Base-by-base conservation (phyloP, 106 monocot genomes). In the Apostasia shenzhenica region DNA sequence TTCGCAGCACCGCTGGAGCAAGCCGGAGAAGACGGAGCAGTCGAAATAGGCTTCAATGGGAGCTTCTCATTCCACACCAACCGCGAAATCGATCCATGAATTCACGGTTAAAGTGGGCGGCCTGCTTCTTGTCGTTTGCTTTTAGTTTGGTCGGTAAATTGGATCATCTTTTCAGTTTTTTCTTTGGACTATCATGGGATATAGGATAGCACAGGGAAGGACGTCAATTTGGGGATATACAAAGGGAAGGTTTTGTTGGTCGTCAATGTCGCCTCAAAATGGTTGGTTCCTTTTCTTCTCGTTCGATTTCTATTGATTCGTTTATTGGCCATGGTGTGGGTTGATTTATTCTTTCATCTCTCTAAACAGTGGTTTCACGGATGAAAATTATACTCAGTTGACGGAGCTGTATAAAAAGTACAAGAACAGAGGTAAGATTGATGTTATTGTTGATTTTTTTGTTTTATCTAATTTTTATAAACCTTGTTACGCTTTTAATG, bases 211-310 rank as follows among this genome's bases (percentile, higher is more conserved):
- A 78, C 57, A 50, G 86, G 90, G 3, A 83, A 76, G 58, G 90
- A 83, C 12, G 85, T 86, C 6, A 70, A 83, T 71, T 77, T 90
- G 12, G 74, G 64, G 66, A 48, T 52, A 6, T 90, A 81, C 73
- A 90, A 78, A 71, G 90, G 86, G 38, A 90, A 90, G 70, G 86
- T 86, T 12, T 72, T 90, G 9, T 81, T 90, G 41, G 69, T 86
- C 55, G 89, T 90, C 52, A 90, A 90, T 68, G 89, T 90, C 26
- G 89, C 89, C 48, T 86, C 85, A 48, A 90, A 86, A 90, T 90
- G 89, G 89, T 90, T 72, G 3, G 13, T 51, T 26, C 11, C 14
- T 50, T 12, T 13, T 65, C 45, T 62, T 44, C 62, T 61, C 8
- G 2, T 62, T 1, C 0, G 1, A 41, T 41, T 48, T 40, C 42